A percentile compares a stretch with the other conserved stretches of the same genome.
phyloP scores from a whole-genome alignment of 2,329 filamentous ascomycete species.

The Diaporthe vexans region DNA sequence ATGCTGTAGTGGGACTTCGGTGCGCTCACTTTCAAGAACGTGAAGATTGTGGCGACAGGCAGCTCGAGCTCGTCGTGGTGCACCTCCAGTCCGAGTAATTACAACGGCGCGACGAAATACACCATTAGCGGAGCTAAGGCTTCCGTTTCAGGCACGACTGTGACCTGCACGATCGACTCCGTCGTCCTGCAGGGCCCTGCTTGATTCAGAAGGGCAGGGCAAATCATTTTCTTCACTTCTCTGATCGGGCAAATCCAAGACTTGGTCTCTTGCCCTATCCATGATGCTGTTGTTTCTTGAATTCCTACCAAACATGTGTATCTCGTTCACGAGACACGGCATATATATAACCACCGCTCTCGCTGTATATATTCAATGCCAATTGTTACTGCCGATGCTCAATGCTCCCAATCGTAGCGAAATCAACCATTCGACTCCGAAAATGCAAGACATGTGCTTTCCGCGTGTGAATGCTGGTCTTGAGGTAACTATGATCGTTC shows the following conservation, averaged over 20 bases:
- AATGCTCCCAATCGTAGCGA: background rate
- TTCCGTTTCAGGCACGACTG: slow-evolving; percentile 51
- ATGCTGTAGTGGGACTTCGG: slow-evolving; percentile 61
- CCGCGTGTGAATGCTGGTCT: background rate
- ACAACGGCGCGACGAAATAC: slow-evolving; percentile 53
- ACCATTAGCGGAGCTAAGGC: slow-evolving; percentile 52
- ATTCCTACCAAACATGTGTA: background rate
- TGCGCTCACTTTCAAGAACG: slow-evolving; percentile 55
- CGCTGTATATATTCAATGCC: slow-evolving; percentile 25
- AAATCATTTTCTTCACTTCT: background rate
- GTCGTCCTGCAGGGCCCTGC: slow-evolving; percentile 59
- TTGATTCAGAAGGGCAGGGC: slow-evolving; percentile 32
- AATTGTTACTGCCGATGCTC: background rate
- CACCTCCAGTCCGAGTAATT: slow-evolving; percentile 54
- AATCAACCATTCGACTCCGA: background rate
- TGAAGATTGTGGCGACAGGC: slow-evolving; percentile 61
- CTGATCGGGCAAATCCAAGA: background rate
- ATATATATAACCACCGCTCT: background rate
- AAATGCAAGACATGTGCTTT: background rate
- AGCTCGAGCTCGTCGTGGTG: slow-evolving; percentile 52
- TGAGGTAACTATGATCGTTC: background rate
- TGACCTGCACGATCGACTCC: slow-evolving; percentile 58
- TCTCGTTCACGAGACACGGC: background rate
- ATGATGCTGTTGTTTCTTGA: background rate
- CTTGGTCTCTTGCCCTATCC: background rate